Evolutionary conservation across 139 green algal genomes (phyloP), one percentile per base, ranked within the genome.

Genomic region (Tetradesmus lagerheimii): DNA sequence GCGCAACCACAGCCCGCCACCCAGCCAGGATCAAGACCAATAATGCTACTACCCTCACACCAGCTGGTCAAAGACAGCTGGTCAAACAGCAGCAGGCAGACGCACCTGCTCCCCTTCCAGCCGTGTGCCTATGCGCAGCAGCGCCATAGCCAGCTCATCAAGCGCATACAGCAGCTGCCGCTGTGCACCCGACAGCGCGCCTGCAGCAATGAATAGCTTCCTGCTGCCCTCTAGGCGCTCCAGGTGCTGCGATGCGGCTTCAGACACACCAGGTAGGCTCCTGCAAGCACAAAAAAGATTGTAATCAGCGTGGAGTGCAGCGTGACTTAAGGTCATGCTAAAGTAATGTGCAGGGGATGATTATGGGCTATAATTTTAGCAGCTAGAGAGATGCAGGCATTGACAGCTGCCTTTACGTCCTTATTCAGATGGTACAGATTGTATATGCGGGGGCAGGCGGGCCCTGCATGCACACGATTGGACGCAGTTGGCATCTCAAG

Each of bases 111-210:
- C 93, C n/a, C 92, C 90, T 27, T 83, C 74, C 39, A 53, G 45
- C 38, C 91, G 80, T 39, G 96, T 90, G 23, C 90, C 89, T n/a
- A 98, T 95, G 27, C 96, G 91, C 91, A 94, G 94, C n/a, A 87
- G 92, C 14, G 94, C 93, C 97, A 98, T 98, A 18, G 91, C 92
- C 86, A 99, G 94, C 94, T 99, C 97, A 80, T 99, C 97, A 31
- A 95, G 93, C 9, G 96, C 96, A 77, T 97, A 93, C 92, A 99
- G 94, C 80, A 95, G 50, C 38, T 78, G 75, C 37, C 97, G 93
- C 93, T 98, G 97, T 3, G 94, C 92, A 35, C 94, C 85, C 9
- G 64, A 74, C 45, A 95, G 85, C 6, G 91, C 87, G 1, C 95
- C 91, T 2, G 91, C 90, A 76, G 94, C 91, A n/a, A 95, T 45